phyloP scores from a whole-genome alignment of 2,329 filamentous ascomycete species.

The Ilyonectria destructans region DNA sequence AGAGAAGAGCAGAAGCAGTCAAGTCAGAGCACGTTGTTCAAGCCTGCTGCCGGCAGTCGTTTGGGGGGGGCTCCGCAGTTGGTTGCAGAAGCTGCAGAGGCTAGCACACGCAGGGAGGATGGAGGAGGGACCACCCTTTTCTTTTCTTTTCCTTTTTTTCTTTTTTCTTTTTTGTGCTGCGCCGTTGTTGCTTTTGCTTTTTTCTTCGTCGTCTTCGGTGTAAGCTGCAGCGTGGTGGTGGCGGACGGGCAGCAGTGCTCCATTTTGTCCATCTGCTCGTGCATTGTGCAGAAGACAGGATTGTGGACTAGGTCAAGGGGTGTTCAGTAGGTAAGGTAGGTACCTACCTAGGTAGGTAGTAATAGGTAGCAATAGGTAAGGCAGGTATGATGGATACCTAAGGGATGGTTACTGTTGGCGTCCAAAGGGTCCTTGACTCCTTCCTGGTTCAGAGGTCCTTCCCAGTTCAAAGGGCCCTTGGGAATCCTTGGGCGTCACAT shows the following conservation, averaged over 20 bases:
- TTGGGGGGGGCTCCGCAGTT: not conserved
- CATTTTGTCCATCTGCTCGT: not conserved
- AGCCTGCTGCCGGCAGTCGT: constrained; percentile 1
- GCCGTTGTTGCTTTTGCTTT: not conserved
- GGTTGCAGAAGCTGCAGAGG: constrained; percentile 1
- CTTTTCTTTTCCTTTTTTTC: no score
- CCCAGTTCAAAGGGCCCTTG: not conserved
- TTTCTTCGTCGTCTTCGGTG: not conserved
- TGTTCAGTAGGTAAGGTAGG: not conserved
- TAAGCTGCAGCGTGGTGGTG: not conserved
- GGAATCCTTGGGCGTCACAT: constrained; percentile 7
- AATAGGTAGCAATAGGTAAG: no score
- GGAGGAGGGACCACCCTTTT: not conserved
- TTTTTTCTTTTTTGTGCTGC: not conserved
- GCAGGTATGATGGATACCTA: no score
- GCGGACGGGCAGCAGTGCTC: not conserved
- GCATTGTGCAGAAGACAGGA: not conserved
- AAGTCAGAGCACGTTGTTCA: not conserved
- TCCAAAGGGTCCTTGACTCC: not conserved
- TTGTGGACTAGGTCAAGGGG: not conserved
- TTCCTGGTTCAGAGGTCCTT: not conserved
- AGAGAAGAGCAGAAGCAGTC: not conserved
- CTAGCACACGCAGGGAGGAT: not conserved
- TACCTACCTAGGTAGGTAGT: no score
- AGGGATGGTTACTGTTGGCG: not conserved